Base-by-base conservation (phyloP, 306 rosid genomes). In the Prunus mongolica region DNA sequence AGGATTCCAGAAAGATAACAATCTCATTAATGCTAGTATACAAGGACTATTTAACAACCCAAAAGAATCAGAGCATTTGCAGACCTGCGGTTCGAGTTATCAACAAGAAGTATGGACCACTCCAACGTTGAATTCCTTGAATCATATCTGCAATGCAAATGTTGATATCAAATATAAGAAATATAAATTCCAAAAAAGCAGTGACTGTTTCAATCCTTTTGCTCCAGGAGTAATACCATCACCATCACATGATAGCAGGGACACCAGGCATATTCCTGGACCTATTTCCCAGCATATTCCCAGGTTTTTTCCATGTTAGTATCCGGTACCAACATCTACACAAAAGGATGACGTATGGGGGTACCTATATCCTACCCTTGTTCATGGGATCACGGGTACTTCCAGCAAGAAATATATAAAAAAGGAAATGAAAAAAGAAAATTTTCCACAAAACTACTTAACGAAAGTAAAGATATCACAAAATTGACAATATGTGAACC, bases 81-180 rank as follows among this genome's bases (percentile, higher is more conserved):
- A 69, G 55, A 94, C 98, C 97, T 92, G 87, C 98, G 93, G 84
- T 92, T 94, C 55, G 97, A 90, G 79, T 92, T 78, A 83, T 94
- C 97, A 67, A 92, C 84, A 45, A 92, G 92, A 75, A 94, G 91
- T 78, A 94, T 86, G 61, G 97, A 89, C 98, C 98, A 94, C 75
- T 92, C 96, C 88, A 94, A 88, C 64, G 86, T 34, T 74, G 96
- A 89, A 86, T 90, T 94, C 89, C 97, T 89, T 1, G 96, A 68
- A 79, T 94, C 98, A 80, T 86, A 94, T 89, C 98, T 94, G 83
- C 83, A 80, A 71, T 19, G 44, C 25, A 69, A 62, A 60, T 27
- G 19, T 63, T 18, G n/a, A 27, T 61, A 61, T 45, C 28, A 74
- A 61, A 19, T 61, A 27, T 45, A 6, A 19, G 30, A 13, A 61